A percentile compares a stretch with the other conserved stretches of the same genome.
Conservation (phyloP, 169 alveolate genomes). For the Plasmodium knowlesi region DNA sequence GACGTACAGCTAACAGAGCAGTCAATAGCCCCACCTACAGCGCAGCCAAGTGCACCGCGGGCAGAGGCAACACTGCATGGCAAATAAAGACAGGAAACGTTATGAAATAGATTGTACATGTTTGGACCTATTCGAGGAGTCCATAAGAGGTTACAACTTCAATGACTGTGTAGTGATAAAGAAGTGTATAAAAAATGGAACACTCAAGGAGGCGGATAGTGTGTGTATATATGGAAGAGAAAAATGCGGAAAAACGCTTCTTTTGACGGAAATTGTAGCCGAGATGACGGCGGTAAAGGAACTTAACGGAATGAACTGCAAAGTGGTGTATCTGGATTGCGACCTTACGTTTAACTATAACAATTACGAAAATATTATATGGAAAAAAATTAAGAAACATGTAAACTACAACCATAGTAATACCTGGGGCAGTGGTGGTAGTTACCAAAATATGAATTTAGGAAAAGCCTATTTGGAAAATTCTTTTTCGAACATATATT, state of each 20-base stretch:
- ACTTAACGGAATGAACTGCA: conserved; percentile 62
- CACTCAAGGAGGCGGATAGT: conserved; percentile 46
- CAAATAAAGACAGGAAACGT: conserved; percentile 9
- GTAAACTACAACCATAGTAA: background rate
- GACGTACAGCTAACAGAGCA: background rate
- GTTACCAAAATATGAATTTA: background rate
- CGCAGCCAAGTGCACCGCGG: background rate
- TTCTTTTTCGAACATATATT: conserved; percentile 53
- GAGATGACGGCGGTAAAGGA: conserved; percentile 72
- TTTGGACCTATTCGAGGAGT: conserved; percentile 54
- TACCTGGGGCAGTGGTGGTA: background rate
- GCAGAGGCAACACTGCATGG: conserved; percentile 27
- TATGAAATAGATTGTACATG: conserved; percentile 62
- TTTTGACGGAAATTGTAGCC: conserved; percentile 56
- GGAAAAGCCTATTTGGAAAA: conserved; percentile 24
- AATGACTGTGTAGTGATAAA: conserved; percentile 50
- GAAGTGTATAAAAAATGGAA: conserved; percentile 54
- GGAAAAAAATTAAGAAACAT: conserved; percentile 25
- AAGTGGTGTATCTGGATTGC: conserved; percentile 62
- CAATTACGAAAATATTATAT: conserved; percentile 53
- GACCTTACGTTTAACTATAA: conserved; percentile 58
- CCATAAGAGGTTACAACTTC: conserved; percentile 7
- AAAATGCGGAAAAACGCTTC: conserved; percentile 57
- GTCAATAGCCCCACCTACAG: background rate
- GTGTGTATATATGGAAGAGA: conserved; percentile 74